Evolutionary conservation across 1,284 basidiomycete genomes (phyloP).

Genomic region (Puccinia brachypodii): DNA sequence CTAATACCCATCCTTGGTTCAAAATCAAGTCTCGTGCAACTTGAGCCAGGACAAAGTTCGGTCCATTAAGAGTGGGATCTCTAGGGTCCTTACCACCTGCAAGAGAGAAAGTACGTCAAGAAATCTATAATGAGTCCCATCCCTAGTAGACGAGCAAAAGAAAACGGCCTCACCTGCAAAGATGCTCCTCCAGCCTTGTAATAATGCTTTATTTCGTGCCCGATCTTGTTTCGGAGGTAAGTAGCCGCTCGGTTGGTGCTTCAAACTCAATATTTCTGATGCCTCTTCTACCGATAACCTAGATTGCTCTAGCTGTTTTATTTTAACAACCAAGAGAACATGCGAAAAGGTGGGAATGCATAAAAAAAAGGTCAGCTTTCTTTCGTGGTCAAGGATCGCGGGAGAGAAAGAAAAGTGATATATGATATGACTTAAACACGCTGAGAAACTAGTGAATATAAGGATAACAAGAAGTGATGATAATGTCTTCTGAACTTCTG

Average conservation of each 20-base stretch:
- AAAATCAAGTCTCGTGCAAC: conserved; percentile 59
- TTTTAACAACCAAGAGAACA: neutral
- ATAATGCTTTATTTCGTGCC: conserved; percentile 50
- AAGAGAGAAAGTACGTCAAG: conserved; percentile 55
- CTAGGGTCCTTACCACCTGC: conserved; percentile 57
- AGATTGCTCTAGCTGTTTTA: conserved; percentile 14
- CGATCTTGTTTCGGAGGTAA: conserved; percentile 56
- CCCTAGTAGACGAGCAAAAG: conserved; percentile 47
- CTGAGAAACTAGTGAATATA: conserved; percentile 68
- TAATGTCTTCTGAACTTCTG: conserved; percentile 70
- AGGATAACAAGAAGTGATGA: conserved; percentile 67
- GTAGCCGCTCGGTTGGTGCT: conserved; percentile 57
- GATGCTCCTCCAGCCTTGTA: conserved; percentile 40
- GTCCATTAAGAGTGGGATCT: conserved; percentile 59
- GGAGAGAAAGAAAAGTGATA: neutral
- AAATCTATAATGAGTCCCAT: conserved; percentile 58
- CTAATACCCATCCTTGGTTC: conserved; percentile 64
- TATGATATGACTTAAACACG: conserved; percentile 60
- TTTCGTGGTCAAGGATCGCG: neutral
- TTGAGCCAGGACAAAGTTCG: conserved; percentile 57
- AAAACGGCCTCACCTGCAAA: conserved; percentile 28
- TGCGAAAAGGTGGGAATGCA: conserved; percentile 41
- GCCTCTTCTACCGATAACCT: conserved; percentile 53
- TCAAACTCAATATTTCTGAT: conserved; percentile 50
- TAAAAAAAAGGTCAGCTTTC: neutral